A percentile compares a stretch with the other conserved stretches of the same genome.
phyloP scores from a whole-genome alignment of 441 rosid genomes.

The Aquilaria agallochum region DNA sequence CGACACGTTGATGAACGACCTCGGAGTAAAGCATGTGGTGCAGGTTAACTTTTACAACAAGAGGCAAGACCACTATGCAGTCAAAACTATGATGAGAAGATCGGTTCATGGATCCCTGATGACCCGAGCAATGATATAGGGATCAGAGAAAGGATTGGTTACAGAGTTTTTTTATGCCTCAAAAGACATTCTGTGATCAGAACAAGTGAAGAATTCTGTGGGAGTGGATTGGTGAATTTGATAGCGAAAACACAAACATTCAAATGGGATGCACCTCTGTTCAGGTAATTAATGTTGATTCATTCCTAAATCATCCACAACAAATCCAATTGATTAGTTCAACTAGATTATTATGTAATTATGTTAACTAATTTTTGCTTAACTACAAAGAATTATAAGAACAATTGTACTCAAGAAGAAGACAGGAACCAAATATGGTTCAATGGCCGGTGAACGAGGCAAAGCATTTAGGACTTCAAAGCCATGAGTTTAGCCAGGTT shows the following conservation, averaged over 20 bases:
- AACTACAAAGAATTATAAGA: slow-evolving; percentile 58
- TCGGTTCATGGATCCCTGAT: slow-evolving; percentile 60
- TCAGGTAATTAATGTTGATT: slow-evolving; percentile 39
- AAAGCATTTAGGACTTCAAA: slow-evolving; percentile 52
- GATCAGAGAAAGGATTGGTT: slow-evolving; percentile 67
- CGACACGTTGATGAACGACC: slow-evolving; percentile 60
- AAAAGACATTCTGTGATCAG: slow-evolving; percentile 80
- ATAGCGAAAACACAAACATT: slow-evolving; percentile 62
- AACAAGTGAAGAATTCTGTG: slow-evolving; percentile 55
- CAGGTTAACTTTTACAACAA: slow-evolving; percentile 75
- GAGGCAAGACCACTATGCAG: slow-evolving; percentile 67
- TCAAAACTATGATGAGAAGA: slow-evolving; percentile 54
- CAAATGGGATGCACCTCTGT: slow-evolving; percentile 87
- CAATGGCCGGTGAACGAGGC: slow-evolving; percentile 87
- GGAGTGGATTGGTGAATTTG: slow-evolving; percentile 88
- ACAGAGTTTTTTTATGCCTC: slow-evolving; percentile 80
- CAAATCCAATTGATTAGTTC: neutral
- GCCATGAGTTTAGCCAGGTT: slow-evolving; percentile 36
- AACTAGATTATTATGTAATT: neutral
- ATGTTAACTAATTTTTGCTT: neutral
- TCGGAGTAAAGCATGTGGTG: slow-evolving; percentile 64
- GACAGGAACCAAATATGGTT: slow-evolving; percentile 57
- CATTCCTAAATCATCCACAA: neutral
- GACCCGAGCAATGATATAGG: slow-evolving; percentile 67
- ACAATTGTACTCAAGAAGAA: slow-evolving; percentile 50